Conservation (phyloP, 345 rosid species). For the Ailanthus altissimus region DNA sequence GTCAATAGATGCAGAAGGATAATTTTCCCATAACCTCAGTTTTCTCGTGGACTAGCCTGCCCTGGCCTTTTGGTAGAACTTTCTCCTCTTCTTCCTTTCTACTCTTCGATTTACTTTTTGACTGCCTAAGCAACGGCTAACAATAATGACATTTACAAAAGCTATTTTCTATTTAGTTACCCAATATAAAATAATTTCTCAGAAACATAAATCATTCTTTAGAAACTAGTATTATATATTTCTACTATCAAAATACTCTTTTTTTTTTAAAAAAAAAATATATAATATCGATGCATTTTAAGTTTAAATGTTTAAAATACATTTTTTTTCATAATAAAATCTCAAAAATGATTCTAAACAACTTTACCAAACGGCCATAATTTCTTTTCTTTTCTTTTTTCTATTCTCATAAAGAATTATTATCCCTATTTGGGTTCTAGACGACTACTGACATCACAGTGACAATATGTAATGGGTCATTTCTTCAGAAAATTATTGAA, state of each 20-base stretch:
- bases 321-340: no score
- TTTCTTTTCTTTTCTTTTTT: no score
- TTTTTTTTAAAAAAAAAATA: no score
- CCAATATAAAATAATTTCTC: neutral
- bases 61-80: neutral
- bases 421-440: neutral
- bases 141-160: neutral
- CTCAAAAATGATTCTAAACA: no score
- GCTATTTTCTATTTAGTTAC: neutral
- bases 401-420: no score
- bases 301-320: no score
- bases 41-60: neutral
- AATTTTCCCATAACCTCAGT: neutral
- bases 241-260: no score
- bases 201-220: neutral
- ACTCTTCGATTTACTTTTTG: neutral
- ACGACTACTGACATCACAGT: neutral
- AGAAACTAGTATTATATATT: neutral
- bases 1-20: neutral
- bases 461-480: neutral
- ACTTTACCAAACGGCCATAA: no score
- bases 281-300: no score
- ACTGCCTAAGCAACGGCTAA: neutral
- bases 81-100: no score
- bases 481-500: neutral